These are phyloP conservation scores for Talaromyces sp. DNA, from an alignment of 2,329 filamentous ascomycete species.

Conservation along the genomic window DNA sequence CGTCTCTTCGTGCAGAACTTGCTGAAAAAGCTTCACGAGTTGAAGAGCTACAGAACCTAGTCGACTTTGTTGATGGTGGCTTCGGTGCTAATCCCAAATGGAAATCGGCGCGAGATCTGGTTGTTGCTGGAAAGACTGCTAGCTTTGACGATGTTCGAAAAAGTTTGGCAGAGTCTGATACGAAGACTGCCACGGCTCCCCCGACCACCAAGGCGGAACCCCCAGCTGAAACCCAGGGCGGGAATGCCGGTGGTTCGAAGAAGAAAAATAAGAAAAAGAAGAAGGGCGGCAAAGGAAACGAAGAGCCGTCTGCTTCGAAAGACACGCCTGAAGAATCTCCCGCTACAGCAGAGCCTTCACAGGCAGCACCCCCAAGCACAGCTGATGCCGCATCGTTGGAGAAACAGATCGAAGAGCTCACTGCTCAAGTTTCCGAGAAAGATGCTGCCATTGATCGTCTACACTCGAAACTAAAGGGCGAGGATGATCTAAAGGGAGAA, in stretches of 20 bases:
- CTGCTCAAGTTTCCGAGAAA: slow-evolving; percentile 47
- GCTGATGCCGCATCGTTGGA: slow-evolving; percentile 30
- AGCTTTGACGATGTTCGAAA: slow-evolving; percentile 31
- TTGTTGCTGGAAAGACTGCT: slow-evolving; percentile 26
- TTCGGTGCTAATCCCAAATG: slow-evolving; percentile 31
- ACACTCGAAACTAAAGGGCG: slow-evolving; percentile 65
- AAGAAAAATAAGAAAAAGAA: slow-evolving; percentile 91
- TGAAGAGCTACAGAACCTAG: slow-evolving; percentile 27
- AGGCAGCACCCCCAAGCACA: slow-evolving; percentile 30
- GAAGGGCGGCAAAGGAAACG: slow-evolving; percentile 57
- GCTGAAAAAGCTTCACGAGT: slow-evolving; percentile 32
- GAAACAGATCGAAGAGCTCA: slow-evolving; percentile 31
- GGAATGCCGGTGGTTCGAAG: slow-evolving; percentile 45
- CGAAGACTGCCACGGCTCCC: slow-evolving; percentile 16
- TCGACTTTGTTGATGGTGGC: slow-evolving; percentile 37
- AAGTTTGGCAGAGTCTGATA: slow-evolving; percentile 23
- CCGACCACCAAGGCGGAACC: slow-evolving; percentile 19
- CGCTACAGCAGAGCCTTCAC: background rate
- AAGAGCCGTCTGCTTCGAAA: slow-evolving; percentile 27
- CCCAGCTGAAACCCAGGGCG: slow-evolving; percentile 16
- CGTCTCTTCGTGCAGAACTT: slow-evolving; percentile 40
- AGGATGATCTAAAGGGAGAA: slow-evolving; percentile 75
- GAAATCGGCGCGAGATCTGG: slow-evolving; percentile 28
- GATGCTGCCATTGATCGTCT: slow-evolving; percentile 69
- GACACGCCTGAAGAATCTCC: slow-evolving; percentile 12